Evolutionary conservation across 2,329 filamentous ascomycete species (phyloP).

Genomic region (Domatiomyces globalis): DNA sequence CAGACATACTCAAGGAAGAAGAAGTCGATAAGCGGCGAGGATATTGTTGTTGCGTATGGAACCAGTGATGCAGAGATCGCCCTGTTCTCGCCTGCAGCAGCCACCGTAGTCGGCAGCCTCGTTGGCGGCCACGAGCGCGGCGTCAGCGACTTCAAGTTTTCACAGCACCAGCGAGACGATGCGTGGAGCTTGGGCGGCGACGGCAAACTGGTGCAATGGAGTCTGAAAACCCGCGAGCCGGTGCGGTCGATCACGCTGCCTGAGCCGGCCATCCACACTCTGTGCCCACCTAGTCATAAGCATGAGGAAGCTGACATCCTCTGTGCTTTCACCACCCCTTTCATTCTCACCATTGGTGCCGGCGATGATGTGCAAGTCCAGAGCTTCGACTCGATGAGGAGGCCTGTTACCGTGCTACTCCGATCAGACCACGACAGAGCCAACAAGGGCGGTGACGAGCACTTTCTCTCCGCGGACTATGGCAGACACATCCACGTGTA

Average conservation of each 20-base stretch:
- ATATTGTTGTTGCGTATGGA: conserved; percentile 35
- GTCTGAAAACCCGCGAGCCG: conserved; percentile 30
- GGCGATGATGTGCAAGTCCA: conserved; percentile 24
- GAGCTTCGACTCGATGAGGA: conserved; percentile 36
- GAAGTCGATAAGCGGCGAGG: conserved; percentile 35
- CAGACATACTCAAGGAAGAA: conserved; percentile 25
- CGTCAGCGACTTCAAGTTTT: conserved; percentile 39
- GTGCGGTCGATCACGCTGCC: conserved; percentile 34
- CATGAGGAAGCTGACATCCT: conserved; percentile 24
- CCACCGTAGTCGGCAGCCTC: conserved; percentile 32
- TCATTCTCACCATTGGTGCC: conserved; percentile 30
- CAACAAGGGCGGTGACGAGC: conserved; percentile 18
- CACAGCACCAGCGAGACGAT: conserved; percentile 33
- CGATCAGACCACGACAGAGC: conserved; percentile 25
- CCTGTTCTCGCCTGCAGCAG: conserved; percentile 36
- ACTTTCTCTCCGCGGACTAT: conserved; percentile 36
- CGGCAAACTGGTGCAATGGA: conserved; percentile 40
- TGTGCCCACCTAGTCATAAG: conserved; percentile 20
- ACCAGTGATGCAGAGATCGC: conserved; percentile 36
- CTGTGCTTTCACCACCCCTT: conserved; percentile 37
- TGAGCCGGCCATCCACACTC: conserved; percentile 27
- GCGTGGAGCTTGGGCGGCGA: conserved; percentile 42
- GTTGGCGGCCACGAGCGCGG: conserved; percentile 34
- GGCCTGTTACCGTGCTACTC: conserved; percentile 34
- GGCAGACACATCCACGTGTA: conserved; percentile 40